Base-by-base conservation (phyloP, 331 rosid species). In the Malus hybrid region DNA sequence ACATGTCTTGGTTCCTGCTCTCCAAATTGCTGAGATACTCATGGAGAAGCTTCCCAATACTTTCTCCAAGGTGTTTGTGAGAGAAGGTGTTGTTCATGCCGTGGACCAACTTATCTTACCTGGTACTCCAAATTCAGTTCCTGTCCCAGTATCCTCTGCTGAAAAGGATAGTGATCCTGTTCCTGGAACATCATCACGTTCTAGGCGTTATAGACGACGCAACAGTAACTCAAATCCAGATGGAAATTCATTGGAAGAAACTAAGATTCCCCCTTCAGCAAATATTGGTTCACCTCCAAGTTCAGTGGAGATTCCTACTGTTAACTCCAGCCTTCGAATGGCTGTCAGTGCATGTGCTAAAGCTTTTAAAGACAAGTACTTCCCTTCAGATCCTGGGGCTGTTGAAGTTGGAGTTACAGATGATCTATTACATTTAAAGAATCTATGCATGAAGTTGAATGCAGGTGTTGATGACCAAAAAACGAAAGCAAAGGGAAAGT, bases 51-150 rank as follows among this genome's bases (percentile, higher is more conserved):
- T 95, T 81, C 97, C 90, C 28, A 90, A 58, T 73, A 92, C 88
- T 50, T 92, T 95, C 81, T 86, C 93, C 60, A 95, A 90, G 90
- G 88, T 95, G 86, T 95, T 95, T 67, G 82, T 95, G 13, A 86
- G 99, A 85, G 99, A 92, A 82, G 99, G 99, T 30, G 98, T 95
- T 26, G 96, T 95, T 77, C 97, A 95, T 88, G 98, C 98, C 0
- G 96, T 95, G 70, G 99, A 92, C 80, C 99, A 92, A 77, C 98
- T 95, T 75, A 84, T 92, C 72, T 72, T 92, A 81, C 81, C 93
- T 28, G 81, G 89, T 72, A 89, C 77, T 75, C 82, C 90, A 19
- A 82, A 84, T 65, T 79, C 76, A 66, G 82, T 82, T 71, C 75
- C 96, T 64, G 52, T 83, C 34, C 93, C 86, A 78, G 87, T 82